A percentile compares a stretch with the other conserved stretches of the same genome.
phyloP scores from a whole-genome alignment of 441 rosid genomes.

The Isatis lusitanica region DNA sequence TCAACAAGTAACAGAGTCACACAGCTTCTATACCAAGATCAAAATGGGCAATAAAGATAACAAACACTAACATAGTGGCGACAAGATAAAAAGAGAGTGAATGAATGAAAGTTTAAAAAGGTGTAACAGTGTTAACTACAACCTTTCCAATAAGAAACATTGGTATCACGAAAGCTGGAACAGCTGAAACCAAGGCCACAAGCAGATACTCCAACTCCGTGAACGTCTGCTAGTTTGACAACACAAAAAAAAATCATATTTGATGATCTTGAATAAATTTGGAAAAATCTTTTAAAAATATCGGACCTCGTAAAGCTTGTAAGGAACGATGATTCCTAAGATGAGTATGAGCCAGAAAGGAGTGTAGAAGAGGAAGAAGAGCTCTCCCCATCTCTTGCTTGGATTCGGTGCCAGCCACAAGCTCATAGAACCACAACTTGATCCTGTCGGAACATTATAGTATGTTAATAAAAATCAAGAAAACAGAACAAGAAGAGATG shows the following conservation, averaged over 20 bases:
- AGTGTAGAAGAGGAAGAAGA: slow-evolving; percentile 87
- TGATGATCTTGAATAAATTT: not conserved
- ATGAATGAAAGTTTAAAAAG: not conserved
- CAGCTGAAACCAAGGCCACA: slow-evolving; percentile 71
- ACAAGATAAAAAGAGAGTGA: not conserved
- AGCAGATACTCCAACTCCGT: slow-evolving; percentile 92
- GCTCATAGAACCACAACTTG: slow-evolving; percentile 38
- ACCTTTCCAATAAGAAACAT: slow-evolving; percentile 72
- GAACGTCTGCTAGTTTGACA: slow-evolving; percentile 53
- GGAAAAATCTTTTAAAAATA: not conserved
- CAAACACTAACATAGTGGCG: too few relatives aligned
- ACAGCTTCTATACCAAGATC: not conserved
- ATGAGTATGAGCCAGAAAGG: slow-evolving; percentile 96
- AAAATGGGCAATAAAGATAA: not conserved
- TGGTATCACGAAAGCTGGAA: slow-evolving; percentile 79
- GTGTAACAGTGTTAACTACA: not conserved
- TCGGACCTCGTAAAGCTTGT: slow-evolving; percentile 83
- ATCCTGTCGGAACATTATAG: not conserved
- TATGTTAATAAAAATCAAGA: not conserved
- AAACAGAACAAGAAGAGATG: not conserved
- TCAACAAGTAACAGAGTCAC: not conserved
- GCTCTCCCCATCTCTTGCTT: slow-evolving; percentile 96
- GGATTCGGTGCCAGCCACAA: slow-evolving; percentile 80
- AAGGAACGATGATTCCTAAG: slow-evolving; percentile 85
- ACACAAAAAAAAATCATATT: not conserved